Percentiles rank a stretch among this genome's conserved stretches.
Conservation (phyloP, 176 grass and related monocot species). For the Phoenix dactylifera region DNA sequence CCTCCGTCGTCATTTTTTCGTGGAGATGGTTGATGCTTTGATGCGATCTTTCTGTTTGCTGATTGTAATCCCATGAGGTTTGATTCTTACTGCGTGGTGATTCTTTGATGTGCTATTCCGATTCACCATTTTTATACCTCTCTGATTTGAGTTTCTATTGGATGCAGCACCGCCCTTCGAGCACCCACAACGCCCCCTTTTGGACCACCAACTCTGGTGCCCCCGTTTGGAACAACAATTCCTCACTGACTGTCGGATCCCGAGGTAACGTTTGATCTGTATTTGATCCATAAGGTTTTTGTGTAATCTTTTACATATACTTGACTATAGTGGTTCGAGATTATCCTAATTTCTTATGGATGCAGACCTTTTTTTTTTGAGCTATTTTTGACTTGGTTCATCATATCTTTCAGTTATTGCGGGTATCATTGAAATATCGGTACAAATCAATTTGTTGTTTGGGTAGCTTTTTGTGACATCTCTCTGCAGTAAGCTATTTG, state of each 20-base stretch:
- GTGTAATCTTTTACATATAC: not conserved
- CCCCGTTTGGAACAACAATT: constrained; percentile 82
- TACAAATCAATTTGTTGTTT: no score
- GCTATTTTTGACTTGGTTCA: not conserved
- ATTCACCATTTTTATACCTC: no score
- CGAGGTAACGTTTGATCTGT: constrained; percentile 27
- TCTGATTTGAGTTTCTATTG: not conserved
- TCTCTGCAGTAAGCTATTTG: no score
- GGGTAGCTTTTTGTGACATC: no score
- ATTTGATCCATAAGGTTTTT: not conserved
- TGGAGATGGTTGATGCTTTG: not conserved
- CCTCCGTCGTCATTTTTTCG: not conserved
- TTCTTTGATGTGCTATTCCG: no score
- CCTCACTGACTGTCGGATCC: constrained; percentile 49
- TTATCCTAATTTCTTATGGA: not conserved
- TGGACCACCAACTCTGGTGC: constrained; percentile 84
- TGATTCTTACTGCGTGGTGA: no score
- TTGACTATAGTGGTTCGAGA: no score
- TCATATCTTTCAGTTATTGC: not conserved
- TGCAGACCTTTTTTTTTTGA: no score
- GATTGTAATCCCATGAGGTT: not conserved
- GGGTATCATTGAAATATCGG: no score
- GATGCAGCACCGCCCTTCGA: constrained; percentile 48
- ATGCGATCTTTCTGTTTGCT: not conserved
- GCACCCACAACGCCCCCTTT: constrained; percentile 36